A percentile compares a stretch with the other conserved stretches of the same genome.
Evolutionary conservation across 192 early-diverging fungal genomes (phyloP).

Genomic region (Backusella tuberculispora): DNA sequence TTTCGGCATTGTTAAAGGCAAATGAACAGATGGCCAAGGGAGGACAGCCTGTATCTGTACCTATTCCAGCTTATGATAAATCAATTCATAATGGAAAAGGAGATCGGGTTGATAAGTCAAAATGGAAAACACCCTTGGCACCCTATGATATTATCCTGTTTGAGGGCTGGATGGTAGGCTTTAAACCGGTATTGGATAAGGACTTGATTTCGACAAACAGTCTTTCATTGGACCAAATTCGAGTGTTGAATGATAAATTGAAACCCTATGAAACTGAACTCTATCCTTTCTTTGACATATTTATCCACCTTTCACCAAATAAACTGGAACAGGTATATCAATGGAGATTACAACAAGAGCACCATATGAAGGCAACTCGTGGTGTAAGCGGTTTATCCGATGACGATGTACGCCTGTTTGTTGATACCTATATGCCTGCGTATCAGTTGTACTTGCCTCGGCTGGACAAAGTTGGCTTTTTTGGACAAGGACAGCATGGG

Average conservation of each 20-base stretch:
- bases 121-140: slow-evolving; percentile 59
- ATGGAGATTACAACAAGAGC: slow-evolving; percentile 92
- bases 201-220: slow-evolving; percentile 26
- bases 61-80: slow-evolving; percentile 86
- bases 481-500: slow-evolving; percentile 28
- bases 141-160: slow-evolving; percentile 84
- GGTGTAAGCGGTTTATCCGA: slow-evolving; percentile 66
- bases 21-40: slow-evolving; percentile 20
- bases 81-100: slow-evolving; percentile 74
- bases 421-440: slow-evolving; percentile 86
- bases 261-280: slow-evolving; percentile 57
- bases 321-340: slow-evolving; percentile 71
- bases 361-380: slow-evolving; percentile 48
- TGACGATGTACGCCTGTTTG: slow-evolving; percentile 82
- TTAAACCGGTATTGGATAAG: slow-evolving; percentile 58
- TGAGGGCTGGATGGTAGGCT: slow-evolving; percentile 94
- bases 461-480: slow-evolving; percentile 53
- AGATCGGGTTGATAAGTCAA: slow-evolving; percentile 62
- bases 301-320: slow-evolving; percentile 69
- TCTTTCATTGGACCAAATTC: slow-evolving; percentile 50
- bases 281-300: slow-evolving; percentile 75
- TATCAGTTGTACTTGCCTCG: slow-evolving; percentile 68
- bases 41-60: slow-evolving; percentile 28
- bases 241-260: slow-evolving; percentile 52
- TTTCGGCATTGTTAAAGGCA: slow-evolving; percentile 47